Base-by-base conservation (phyloP, 2,329 filamentous ascomycete species). In the Pezicula neosporulosa region DNA sequence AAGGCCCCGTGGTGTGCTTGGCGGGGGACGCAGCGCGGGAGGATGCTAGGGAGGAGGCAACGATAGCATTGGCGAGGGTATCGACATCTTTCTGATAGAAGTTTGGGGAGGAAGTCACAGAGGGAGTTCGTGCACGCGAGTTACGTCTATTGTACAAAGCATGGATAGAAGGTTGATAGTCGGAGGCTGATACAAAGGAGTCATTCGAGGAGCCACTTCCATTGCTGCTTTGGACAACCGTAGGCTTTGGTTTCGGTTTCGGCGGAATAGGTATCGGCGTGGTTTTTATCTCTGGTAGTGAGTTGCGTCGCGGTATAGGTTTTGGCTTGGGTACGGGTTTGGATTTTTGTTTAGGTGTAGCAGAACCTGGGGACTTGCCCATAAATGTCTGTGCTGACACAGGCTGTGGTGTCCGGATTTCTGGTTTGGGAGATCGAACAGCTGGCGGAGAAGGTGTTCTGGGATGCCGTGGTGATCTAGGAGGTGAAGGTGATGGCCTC, bases 41-140 rank as follows among this genome's bases (percentile, higher is more conserved):
- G 1, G 86, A 82, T 5, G 89, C 89, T 0, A 92, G 74, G 21
- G 85, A 87, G 2, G 87, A 84, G 2, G 87, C 88, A 61, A 92
- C 79, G 52, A 92, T 90, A 56, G 89, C 89, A 60, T 82, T 82
- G 12, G 87, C 84, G 7, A 92, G 78, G 0, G 83, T 83, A 52
- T 85, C 79, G 9, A 89, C 75, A 1, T 79, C 78, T 12, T 21
- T 18, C 7, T 44, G 24, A 12, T 33, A 13, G 30, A 33, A 33
- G 53, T 13, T 51, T 42, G 60, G 35, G 61, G 56, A 58, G 58
- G 43, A 43, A 60, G 55, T 51, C 65, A 48, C 58, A 56, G 48
- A 57, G 59, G 21, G 59, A n/a, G 47, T 21, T 43, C 38, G 39
- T 16, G 37, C 37, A 15, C 30, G 47, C 21, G 24, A 27, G 7